A percentile compares a stretch with the other conserved stretches of the same genome.
These are phyloP conservation scores for Russula emetica DNA, from an alignment of 768 basidiomycete genomes.

Conservation along the genomic window DNA sequence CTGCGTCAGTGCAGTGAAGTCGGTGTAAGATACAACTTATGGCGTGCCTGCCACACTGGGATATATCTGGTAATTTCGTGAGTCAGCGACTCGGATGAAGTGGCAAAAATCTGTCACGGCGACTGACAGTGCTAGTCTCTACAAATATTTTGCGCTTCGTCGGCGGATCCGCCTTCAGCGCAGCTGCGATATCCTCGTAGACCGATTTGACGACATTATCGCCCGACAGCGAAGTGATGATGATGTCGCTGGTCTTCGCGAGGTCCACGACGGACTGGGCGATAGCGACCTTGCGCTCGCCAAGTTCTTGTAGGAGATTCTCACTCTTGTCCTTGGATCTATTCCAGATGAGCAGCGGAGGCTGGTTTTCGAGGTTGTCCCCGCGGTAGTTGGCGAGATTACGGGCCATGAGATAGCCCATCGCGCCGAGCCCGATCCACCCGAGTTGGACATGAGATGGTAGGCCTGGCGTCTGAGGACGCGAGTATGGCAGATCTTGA, in stretches of 20 bases:
- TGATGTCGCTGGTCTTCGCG: slow-evolving; percentile 51
- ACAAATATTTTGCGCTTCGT: slow-evolving; percentile 69
- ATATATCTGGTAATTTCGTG: slow-evolving; percentile 43
- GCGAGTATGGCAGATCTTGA: slow-evolving; percentile 48
- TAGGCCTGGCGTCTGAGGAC: slow-evolving; percentile 49
- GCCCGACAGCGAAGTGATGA: slow-evolving; percentile 67
- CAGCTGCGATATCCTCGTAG: slow-evolving; percentile 56
- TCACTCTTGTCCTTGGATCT: slow-evolving; percentile 60
- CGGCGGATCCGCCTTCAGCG: slow-evolving; percentile 45
- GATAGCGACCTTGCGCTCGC: slow-evolving; percentile 47
- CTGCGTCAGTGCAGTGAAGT: background rate
- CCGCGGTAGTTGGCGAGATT: slow-evolving; percentile 63
- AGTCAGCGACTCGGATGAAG: slow-evolving; percentile 10
- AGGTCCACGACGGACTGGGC: slow-evolving; percentile 38
- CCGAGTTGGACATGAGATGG: slow-evolving; percentile 40
- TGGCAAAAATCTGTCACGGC: slow-evolving; percentile 30
- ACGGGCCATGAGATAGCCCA: slow-evolving; percentile 73
- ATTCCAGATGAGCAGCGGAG: slow-evolving; percentile 72
- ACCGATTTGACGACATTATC: slow-evolving; percentile 66
- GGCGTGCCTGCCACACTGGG: slow-evolving; percentile 47
- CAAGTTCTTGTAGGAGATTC: slow-evolving; percentile 52
- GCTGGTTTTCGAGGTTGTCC: slow-evolving; percentile 36
- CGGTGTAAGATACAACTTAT: slow-evolving; percentile 2
- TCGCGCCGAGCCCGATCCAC: slow-evolving; percentile 53
- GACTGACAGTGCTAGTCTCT: slow-evolving; percentile 74